phyloP scores from a whole-genome alignment of 257 asterid species.

The Perilla frutescens region DNA sequence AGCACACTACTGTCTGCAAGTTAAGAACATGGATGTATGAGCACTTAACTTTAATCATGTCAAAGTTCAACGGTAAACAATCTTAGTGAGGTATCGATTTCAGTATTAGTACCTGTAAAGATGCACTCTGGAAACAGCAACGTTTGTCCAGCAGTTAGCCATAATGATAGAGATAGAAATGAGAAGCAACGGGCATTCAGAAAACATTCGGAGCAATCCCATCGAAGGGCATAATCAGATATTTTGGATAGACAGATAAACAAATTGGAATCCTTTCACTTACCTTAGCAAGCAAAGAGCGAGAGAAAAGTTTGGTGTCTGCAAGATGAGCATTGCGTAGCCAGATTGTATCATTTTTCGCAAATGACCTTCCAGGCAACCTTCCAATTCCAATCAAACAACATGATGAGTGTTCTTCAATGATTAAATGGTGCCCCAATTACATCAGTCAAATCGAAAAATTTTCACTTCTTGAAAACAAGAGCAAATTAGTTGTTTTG shows the following conservation, averaged over 20 bases:
- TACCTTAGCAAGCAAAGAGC: constrained; percentile 90
- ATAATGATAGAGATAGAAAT: constrained; percentile 18
- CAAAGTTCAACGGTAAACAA: neutral
- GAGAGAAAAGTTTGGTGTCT: constrained; percentile 72
- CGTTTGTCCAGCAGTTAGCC: constrained; percentile 32
- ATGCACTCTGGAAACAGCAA: constrained; percentile 72
- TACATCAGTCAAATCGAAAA: neutral
- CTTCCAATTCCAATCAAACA: constrained; percentile 43
- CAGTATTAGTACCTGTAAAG: constrained; percentile 60
- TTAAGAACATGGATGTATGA: neutral
- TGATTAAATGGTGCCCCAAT: neutral
- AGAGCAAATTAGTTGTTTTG: neutral
- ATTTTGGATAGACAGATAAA: no score
- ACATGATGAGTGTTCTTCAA: neutral
- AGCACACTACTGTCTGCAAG: constrained; percentile 84
- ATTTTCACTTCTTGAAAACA: neutral
- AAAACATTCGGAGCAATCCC: constrained; percentile 20
- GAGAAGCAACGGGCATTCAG: constrained; percentile 41
- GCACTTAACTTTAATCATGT: neutral
- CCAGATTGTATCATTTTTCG: constrained; percentile 67
- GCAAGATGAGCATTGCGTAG: constrained; percentile 74
- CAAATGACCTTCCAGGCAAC: constrained; percentile 75
- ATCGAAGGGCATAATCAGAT: neutral
- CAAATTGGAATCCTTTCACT: constrained; percentile 35
- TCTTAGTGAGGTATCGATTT: constrained; percentile 16